A percentile compares a stretch with the other conserved stretches of the same genome.
Conservation (phyloP, 805 yeast genomes). For the Millerago galiae region DNA sequence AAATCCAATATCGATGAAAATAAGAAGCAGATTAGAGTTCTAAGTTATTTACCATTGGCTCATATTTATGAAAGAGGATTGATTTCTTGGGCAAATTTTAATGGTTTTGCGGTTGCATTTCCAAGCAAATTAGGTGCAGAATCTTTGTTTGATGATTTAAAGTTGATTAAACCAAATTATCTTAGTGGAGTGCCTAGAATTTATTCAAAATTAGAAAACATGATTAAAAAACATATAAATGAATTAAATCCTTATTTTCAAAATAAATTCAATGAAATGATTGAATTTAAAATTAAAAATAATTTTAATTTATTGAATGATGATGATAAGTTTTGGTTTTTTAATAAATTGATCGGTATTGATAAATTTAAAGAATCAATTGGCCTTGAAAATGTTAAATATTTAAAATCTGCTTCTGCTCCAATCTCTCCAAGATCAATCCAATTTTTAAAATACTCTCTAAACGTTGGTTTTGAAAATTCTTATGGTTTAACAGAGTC, state of each 20-base stretch:
- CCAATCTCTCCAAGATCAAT: conserved; percentile 52
- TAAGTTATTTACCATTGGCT: conserved; percentile 48
- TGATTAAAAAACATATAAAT: conserved; percentile 27
- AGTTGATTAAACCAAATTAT: conserved; percentile 37
- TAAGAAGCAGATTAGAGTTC: conserved; percentile 24
- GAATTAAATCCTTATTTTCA: conserved; percentile 8
- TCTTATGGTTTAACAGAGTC: conserved; percentile 64
- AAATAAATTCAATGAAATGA: conserved; percentile 14
- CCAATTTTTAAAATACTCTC: conserved; percentile 44
- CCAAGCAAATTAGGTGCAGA: conserved; percentile 38
- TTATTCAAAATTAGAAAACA: conserved; percentile 46
- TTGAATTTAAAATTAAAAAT: conserved; percentile 6
- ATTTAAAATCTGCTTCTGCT: conserved; percentile 46
- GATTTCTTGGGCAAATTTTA: conserved; percentile 22
- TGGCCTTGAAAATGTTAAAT: conserved; percentile 33
- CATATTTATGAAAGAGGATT: conserved; percentile 52
- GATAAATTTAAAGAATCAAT: conserved; percentile 35
- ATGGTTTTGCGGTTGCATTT: conserved; percentile 40
- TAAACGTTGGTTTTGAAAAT: conserved; percentile 38
- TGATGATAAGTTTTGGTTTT: conserved; percentile 9
- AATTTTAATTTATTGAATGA: conserved; percentile 7
- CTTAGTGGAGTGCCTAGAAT: conserved; percentile 53
- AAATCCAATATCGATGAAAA: conserved; percentile 13
- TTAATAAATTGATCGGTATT: conserved; percentile 9
- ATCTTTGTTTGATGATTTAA: conserved; percentile 45